A percentile compares a stretch with the other conserved stretches of the same genome.
Conservation (phyloP, 768 basidiomycete genomes). For the Brasilioporus rufonigricans region DNA sequence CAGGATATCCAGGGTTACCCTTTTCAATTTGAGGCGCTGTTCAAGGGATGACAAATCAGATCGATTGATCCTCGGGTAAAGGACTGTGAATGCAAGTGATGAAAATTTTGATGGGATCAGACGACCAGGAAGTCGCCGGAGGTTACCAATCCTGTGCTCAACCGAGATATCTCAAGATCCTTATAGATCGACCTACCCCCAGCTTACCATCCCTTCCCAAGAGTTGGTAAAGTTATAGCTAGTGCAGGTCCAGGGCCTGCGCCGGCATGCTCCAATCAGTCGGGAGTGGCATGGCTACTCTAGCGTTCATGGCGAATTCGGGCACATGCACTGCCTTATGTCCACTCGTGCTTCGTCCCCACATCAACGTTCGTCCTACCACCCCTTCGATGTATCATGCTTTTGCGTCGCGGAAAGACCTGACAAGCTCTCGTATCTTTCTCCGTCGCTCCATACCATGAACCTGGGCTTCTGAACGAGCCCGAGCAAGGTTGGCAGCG, state of each 20-base stretch:
- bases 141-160: background rate
- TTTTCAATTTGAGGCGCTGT: background rate
- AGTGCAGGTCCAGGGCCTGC: background rate
- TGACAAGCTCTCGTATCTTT: slow-evolving; percentile 49
- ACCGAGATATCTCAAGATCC: background rate
- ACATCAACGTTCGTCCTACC: background rate
- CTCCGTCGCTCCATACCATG: slow-evolving; percentile 52
- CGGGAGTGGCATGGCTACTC: background rate
- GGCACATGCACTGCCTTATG: background rate
- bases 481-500: slow-evolving; percentile 55
- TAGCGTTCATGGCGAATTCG: background rate
- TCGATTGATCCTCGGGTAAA: background rate
- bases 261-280: background rate
- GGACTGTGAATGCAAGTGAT: background rate
- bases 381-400: background rate
- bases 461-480: slow-evolving; percentile 54
- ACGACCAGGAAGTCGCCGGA: background rate
- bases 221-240: background rate
- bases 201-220: background rate
- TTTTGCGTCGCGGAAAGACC: slow-evolving; percentile 23
- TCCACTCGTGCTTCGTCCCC: background rate
- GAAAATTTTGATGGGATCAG: background rate
- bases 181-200: background rate
- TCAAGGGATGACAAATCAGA: background rate
- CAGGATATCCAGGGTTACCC: background rate